phyloP scores from a whole-genome alignment of 1,139 yeast species.

The Suhomyces choctaworum region DNA sequence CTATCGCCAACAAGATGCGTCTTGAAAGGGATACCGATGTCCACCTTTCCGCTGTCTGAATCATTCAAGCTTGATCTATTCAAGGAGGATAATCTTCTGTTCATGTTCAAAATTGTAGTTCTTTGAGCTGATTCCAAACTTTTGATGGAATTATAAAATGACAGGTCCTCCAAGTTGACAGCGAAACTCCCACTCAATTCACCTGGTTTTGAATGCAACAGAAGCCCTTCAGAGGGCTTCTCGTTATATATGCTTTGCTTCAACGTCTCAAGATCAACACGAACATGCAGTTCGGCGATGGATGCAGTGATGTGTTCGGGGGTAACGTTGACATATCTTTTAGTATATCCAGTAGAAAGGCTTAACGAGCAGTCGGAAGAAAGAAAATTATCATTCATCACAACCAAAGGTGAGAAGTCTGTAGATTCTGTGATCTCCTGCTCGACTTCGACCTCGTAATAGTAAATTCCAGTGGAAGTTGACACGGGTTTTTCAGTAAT shows the following conservation, averaged over 20 bases:
- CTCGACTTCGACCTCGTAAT: slow-evolving; percentile 39
- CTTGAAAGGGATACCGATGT: slow-evolving; percentile 40
- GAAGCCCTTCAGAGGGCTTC: slow-evolving; percentile 17
- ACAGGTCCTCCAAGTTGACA: slow-evolving; percentile 43
- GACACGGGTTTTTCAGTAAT: slow-evolving; percentile 36
- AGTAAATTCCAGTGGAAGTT: slow-evolving; percentile 36
- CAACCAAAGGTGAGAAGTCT: slow-evolving; percentile 33
- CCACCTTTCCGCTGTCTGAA: slow-evolving; percentile 35
- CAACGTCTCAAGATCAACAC: slow-evolving; percentile 32
- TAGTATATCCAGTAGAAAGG: slow-evolving; percentile 40
- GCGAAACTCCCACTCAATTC: slow-evolving; percentile 46
- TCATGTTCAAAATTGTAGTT: slow-evolving; percentile 36
- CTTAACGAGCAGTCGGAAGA: slow-evolving; percentile 37
- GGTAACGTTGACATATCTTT: slow-evolving; percentile 22
- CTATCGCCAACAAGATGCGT: slow-evolving; percentile 20
- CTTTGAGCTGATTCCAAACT: slow-evolving; percentile 33
- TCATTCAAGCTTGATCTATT: slow-evolving; percentile 31
- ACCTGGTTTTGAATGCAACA: slow-evolving; percentile 33
- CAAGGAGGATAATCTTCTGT: slow-evolving; percentile 36
- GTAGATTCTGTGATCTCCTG: slow-evolving; percentile 36
- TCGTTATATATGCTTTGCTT: slow-evolving; percentile 27
- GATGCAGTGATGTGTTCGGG: slow-evolving; percentile 3
- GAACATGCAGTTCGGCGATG: slow-evolving; percentile 5
- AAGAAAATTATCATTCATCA: slow-evolving; percentile 36
- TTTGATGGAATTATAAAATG: slow-evolving; percentile 42